Percentiles rank a stretch among this genome's conserved stretches.
Conservation (phyloP, 257 asterid genomes). For the Plantago major region DNA sequence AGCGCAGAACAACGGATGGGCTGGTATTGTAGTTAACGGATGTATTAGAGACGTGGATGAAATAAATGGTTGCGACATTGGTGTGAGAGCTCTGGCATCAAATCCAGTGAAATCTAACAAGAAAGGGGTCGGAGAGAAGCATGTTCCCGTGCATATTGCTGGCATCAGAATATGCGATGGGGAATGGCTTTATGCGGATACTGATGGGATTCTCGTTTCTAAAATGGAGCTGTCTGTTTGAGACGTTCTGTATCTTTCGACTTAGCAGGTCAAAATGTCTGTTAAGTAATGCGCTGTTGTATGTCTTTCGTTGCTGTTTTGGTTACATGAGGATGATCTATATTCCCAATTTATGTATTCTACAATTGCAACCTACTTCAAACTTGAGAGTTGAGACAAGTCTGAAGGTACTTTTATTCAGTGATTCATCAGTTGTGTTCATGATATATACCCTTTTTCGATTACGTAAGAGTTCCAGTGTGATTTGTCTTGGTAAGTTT, state of each 20-base stretch:
- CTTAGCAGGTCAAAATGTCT: neutral
- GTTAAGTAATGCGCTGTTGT: neutral
- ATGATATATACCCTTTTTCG: too few relatives aligned
- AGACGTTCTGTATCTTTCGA: neutral
- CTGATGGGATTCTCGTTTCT: constrained; percentile 40
- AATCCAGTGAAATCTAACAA: constrained; percentile 42
- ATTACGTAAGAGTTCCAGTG: too few relatives aligned
- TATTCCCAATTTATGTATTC: too few relatives aligned
- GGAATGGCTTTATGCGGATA: constrained; percentile 49
- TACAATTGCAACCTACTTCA: too few relatives aligned
- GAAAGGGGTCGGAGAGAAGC: constrained; percentile 43
- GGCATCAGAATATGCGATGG: constrained; percentile 41
- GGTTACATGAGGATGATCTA: neutral
- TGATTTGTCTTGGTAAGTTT: too few relatives aligned
- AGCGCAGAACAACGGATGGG: constrained; percentile 56
- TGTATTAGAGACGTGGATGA: constrained; percentile 48
- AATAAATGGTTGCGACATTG: constrained; percentile 47
- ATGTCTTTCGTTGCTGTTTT: too few relatives aligned
- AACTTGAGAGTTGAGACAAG: neutral
- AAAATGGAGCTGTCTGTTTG: constrained; percentile 33
- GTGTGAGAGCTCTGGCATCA: constrained; percentile 41
- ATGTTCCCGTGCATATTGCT: constrained; percentile 31
- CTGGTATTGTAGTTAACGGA: constrained; percentile 38
- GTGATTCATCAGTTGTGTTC: too few relatives aligned
- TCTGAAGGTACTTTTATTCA: neutral